Evolutionary conservation across 768 basidiomycete genomes (phyloP).

Genomic region (Heimioporus sp.): DNA sequence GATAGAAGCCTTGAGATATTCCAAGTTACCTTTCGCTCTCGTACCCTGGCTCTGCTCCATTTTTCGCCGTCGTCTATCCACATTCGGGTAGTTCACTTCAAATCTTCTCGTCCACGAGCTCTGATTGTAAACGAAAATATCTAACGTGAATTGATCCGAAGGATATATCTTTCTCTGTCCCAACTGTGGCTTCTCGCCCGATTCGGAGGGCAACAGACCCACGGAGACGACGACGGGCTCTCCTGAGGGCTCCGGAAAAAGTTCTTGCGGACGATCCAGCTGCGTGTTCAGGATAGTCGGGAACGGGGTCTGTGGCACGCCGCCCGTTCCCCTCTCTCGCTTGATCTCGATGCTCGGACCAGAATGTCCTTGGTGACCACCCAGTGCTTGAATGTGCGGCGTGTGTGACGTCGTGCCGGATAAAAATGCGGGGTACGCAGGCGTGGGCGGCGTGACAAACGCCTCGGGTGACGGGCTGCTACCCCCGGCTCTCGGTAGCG

Average conservation of each 20-base stretch:
- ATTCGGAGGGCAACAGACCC: conserved; percentile 40
- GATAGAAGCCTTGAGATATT: conserved; percentile 30
- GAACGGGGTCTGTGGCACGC: conserved; percentile 52
- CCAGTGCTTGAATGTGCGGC: conserved; percentile 54
- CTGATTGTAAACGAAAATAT: conserved; percentile 87
- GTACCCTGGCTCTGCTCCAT: conserved; percentile 26
- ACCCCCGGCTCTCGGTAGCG: conserved; percentile 22
- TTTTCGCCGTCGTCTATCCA: conserved; percentile 41
- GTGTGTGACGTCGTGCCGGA: conserved; percentile 42
- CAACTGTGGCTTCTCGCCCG: conserved; percentile 7
- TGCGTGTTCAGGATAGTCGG: conserved; percentile 45
- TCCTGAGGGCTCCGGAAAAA: conserved; percentile 26
- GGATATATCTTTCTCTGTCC: conserved; percentile 59
- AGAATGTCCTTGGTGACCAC: conserved; percentile 46
- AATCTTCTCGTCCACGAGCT: conserved; percentile 73
- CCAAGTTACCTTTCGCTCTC: conserved; percentile 17
- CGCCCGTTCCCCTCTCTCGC: conserved; percentile 49
- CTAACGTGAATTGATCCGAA: conserved; percentile 72
- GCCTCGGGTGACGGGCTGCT: conserved; percentile 7
- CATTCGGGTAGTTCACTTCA: conserved; percentile 68
- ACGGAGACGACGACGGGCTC: conserved; percentile 73
- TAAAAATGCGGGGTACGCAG: conserved; percentile 72
- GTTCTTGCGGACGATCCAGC: conserved; percentile 32
- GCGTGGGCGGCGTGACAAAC: conserved; percentile 49
- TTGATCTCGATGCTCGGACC: conserved; percentile 66